phyloP scores from a whole-genome alignment of 1,284 basidiomycete species.

The Hymenochaete sp. region DNA sequence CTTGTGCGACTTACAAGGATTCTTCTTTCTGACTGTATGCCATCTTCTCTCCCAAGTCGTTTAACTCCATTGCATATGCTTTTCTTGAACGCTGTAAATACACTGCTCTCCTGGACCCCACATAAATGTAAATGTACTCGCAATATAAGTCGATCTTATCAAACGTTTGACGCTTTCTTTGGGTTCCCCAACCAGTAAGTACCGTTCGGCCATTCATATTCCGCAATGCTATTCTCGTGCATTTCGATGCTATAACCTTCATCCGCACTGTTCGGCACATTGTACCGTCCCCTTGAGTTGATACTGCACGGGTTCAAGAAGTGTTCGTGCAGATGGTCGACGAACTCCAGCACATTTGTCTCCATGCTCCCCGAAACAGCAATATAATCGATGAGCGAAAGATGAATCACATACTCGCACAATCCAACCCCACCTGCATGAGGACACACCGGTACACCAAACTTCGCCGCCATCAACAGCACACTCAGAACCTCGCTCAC shows the following conservation, averaged over 20 bases:
- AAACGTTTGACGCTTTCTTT: conserved; percentile 3
- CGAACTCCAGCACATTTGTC: conserved; percentile 84
- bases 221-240: conserved; percentile 58
- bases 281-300: conserved; percentile 80
- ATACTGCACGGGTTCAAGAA: conserved; percentile 87
- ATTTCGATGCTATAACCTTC: conserved; percentile 83
- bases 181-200: conserved; percentile 51
- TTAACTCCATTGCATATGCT: too few relatives aligned
- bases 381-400: conserved; percentile 90
- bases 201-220: conserved; percentile 70
- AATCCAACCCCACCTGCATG: conserved; percentile 94
- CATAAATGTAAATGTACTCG: too few relatives aligned
- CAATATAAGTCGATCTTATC: background rate
- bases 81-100: too few relatives aligned
- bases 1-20: too few relatives aligned
- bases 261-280: conserved; percentile 55
- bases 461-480: conserved; percentile 92
- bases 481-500: conserved; percentile 91
- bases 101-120: too few relatives aligned
- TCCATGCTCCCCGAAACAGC: conserved; percentile 87
- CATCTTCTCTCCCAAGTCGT: too few relatives aligned
- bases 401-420: conserved; percentile 87
- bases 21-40: too few relatives aligned
- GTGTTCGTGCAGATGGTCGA: conserved; percentile 90
- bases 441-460: conserved; percentile 83